Conservation (phyloP, 2,329 filamentous ascomycete species). For the Curvularia eragrostidis region DNA sequence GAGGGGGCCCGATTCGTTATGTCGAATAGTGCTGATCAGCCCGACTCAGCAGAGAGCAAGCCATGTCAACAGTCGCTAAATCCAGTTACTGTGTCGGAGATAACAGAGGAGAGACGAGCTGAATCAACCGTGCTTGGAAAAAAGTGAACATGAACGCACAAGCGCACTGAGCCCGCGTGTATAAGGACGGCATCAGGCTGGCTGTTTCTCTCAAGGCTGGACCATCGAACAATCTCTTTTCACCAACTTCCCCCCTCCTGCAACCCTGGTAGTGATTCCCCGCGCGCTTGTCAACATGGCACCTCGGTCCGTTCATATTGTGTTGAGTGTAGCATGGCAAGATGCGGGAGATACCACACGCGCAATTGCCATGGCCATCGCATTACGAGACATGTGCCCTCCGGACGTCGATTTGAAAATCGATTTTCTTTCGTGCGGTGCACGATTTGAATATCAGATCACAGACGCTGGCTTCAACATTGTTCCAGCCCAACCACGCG, state of each 20-base stretch:
- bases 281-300: constrained; percentile 20
- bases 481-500: constrained; percentile 40
- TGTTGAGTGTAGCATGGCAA: constrained; percentile 44
- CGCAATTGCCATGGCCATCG: constrained; percentile 39
- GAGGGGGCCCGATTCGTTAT: not conserved
- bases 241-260: not conserved
- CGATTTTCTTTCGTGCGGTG: constrained; percentile 41
- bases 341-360: constrained; percentile 45
- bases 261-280: not conserved
- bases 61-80: not conserved
- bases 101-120: constrained; percentile 17
- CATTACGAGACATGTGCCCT: constrained; percentile 41
- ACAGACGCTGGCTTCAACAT: constrained; percentile 42
- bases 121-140: not conserved
- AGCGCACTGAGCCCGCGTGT: not conserved
- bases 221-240: not conserved
- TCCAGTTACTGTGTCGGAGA: constrained; percentile 8
- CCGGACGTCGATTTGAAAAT: constrained; percentile 35
- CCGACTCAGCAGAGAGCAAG: not conserved
- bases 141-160: not conserved
- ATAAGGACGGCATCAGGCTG: constrained; percentile 1
- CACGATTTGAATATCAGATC: constrained; percentile 41
- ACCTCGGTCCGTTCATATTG: constrained; percentile 29
- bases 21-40: constrained; percentile 3
- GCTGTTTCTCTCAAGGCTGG: not conserved